Evolutionary conservation across 257 asterid species (phyloP), one percentile per base, ranked within the genome.

Genomic region (Paulownia fortunei): DNA sequence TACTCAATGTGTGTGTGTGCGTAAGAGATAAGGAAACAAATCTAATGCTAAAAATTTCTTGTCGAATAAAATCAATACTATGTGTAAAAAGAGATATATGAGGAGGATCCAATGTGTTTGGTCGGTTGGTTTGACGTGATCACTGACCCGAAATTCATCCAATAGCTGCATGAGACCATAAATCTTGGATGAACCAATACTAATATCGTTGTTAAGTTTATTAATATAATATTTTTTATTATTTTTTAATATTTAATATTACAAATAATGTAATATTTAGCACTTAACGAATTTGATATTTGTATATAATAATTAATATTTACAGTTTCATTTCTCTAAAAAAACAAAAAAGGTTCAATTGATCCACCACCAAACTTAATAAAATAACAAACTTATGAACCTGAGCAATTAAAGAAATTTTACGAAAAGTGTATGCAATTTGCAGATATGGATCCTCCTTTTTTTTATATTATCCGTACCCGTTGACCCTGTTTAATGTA

Each of bases 101-200:
- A 59, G 61, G 10, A 27, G 18, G 37, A 65, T 42, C 30, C 72
- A 41, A 52, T 37, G 12, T 39, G 42, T 13, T 1, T 69, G 73
- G 85, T 80, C 81, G 85, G 85, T 77, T 67, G 63, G 74, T 70
- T 60, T 76, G 86, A 73, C 77, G 82, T 49, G 69, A 69, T 46
- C 54, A 10, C 30, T 42, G 47, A 51, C 54, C 74, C 72, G 37
- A 63, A 54, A 61, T 69, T 23, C 72, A 79, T n/a, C 70, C 69
- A 72, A 73, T 73, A 7, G 24, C 27, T 72, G 73, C 72, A 59
- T 47, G 55, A 36, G 73, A 76, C 71, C 66, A 52, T 24, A 3
- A 41, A 24, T 60, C 54, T 37, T 10, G 34, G 67, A 62, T 9
- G 41, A 61, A 79, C 56, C 56, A 49, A 51, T n/a, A 30, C 12